These are phyloP conservation scores for Globisporangium okanoganense DNA, from an alignment of 352 stramenopile genomes.

Conservation along the genomic window DNA sequence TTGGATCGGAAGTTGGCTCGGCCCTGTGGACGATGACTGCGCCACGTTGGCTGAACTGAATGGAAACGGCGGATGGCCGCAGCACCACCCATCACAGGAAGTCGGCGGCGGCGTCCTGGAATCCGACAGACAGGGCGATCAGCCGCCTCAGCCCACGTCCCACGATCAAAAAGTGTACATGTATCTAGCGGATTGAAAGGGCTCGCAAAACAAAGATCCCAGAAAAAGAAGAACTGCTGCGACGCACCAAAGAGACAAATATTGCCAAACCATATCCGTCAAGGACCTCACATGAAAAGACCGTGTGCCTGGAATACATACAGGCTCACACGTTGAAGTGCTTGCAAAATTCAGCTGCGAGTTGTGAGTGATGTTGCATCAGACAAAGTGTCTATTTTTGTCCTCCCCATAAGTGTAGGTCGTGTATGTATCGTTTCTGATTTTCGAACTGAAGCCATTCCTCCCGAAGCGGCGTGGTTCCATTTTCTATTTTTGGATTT, in stretches of 20 bases:
- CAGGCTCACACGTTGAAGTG: not conserved
- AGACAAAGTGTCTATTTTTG: conserved; percentile 1
- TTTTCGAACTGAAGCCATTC: conserved; percentile 11
- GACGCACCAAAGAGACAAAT: not conserved
- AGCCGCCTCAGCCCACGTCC: not conserved
- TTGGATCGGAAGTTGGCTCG: not conserved
- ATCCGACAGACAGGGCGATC: conserved; percentile 1
- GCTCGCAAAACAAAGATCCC: not conserved
- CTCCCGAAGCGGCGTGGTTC: not conserved
- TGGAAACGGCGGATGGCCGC: not conserved
- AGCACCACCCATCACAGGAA: not conserved
- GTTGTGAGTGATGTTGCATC: not conserved
- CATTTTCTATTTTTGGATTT: not conserved
- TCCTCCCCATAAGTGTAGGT: conserved; percentile 2
- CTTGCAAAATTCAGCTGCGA: not conserved
- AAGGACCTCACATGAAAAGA: not conserved
- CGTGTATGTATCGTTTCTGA: not conserved
- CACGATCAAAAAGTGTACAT: not conserved
- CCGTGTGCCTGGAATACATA: too few species aligned
- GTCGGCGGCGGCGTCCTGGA: too few species aligned
- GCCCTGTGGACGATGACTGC: too few species aligned
- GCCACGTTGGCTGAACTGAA: not conserved
- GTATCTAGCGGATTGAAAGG: not conserved
- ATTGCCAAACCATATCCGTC: not conserved
- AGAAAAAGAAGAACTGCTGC: not conserved